Evolutionary conservation across 768 basidiomycete genomes (phyloP), one percentile per base, ranked within the genome.

Genomic region (Pulveroboletus ravenelii): DNA sequence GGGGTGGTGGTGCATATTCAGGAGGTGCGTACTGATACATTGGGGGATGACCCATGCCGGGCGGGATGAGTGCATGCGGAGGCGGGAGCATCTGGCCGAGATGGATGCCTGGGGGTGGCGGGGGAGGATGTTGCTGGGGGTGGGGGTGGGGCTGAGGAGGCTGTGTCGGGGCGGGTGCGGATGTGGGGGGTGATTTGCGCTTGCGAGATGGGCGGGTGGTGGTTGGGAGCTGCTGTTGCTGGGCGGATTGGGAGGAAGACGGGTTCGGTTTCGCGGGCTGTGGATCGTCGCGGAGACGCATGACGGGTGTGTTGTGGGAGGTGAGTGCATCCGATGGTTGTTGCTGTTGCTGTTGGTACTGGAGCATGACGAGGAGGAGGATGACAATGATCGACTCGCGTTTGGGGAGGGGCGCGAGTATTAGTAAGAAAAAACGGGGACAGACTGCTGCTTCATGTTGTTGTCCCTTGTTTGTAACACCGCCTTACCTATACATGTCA

Each of bases 201-300:
- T 89, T 89, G 51, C 85, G 77, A 30, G 71, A 41, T 20, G 15
- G 51, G 71, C 74, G 47, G 27, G 56, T 38, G 12, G 48, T 23
- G 14, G 55, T 6, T n/a, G 48, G 17, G 32, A 49, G 44, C 0
- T 40, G 52, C 3, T 39, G 51, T 5, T 47, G 52, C 20, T 45
- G 52, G 6, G 48, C 25, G 36, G 46, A 53, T n/a, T 55, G 65
- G 15, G 63, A 40, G 0, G 64, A 27, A 13, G 64, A 40, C 3
- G 58, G 27, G 30, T 56, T 57, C 10, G 53, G 13, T 8, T 50
- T 45, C 0, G 54, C 15, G 3, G 63, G 52, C 18, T 58, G 55
- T 13, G 68, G 76, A 45, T 85, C 82, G 39, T 85, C 84, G 61
- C 80, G 78, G 36, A 87, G 75, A 59, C 84, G 79, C 78, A 83